Evolutionary conservation across 2,329 filamentous ascomycete species (phyloP), one percentile per base, ranked within the genome.

Genomic region (Pseudogymnoascus sp.): DNA sequence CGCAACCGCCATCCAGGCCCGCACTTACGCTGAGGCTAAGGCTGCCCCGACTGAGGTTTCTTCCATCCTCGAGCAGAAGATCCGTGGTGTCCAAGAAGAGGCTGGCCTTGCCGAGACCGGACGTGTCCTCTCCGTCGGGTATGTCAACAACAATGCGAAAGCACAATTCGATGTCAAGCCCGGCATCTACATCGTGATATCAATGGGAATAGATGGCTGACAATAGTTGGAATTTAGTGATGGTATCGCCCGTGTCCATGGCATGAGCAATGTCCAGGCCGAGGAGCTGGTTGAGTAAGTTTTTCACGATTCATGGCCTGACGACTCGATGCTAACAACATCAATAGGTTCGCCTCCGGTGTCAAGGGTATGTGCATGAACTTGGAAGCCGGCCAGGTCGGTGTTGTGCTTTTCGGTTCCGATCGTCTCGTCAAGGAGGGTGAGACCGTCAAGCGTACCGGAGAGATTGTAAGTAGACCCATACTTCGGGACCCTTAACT

Each of bases 361-460:
- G 94, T 97, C 82, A 97, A 97, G 89, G 94, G 94, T 80, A 99
- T 99, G 94, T 97, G 93, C 91, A 97, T 99, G 93, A 99, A 99
- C 90, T 88, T 99, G 82, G 94, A 99, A 84, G 94, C 94, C 80
- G 94, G 94, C 80, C 94, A 97, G 83, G 94, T 99, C 83, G 94
- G 94, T 96, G 92, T 99, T 76, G 94, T 99, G 87, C 87, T 99
- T 77, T 99, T 99, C 87, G 94, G 94, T 88, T 97, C 94, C 77
- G 94, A 99, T 84, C 92, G 94, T 92, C 86, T 97, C 74, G 94
- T 99, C 87, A 94, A 91, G 86, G 94, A 99, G 83, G 94, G 94
- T 77, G 93, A 99, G 86, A 93, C 90, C 70, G 94, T 99, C 81
- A 97, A 96, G 90, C 93, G 94, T 88, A 99, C 94, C 75, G 94